A percentile compares a stretch with the other conserved stretches of the same genome.
phyloP scores from a whole-genome alignment of 345 rosid genomes.

The Gossypium bickii region DNA sequence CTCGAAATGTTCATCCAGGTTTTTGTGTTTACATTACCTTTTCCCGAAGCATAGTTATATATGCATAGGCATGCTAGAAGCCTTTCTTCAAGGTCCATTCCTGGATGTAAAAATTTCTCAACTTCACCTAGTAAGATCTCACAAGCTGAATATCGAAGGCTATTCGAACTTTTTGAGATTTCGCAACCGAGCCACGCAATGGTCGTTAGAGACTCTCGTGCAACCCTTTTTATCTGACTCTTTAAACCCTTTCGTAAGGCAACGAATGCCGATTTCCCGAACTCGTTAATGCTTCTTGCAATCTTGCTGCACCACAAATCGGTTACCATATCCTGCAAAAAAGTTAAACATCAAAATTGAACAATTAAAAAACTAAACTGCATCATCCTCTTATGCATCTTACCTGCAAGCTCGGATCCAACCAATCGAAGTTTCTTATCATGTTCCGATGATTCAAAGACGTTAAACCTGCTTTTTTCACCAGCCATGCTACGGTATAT shows the following conservation, averaged over 20 bases:
- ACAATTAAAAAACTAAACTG: not conserved
- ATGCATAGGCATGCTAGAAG: slow-evolving; percentile 79
- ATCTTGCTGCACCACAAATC: slow-evolving; percentile 74
- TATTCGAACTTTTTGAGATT: slow-evolving; percentile 53
- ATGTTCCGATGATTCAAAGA: slow-evolving; percentile 59
- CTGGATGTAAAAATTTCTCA: slow-evolving; percentile 77
- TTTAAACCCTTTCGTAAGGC: slow-evolving; percentile 56
- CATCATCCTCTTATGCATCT: not conserved
- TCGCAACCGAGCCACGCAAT: slow-evolving; percentile 79
- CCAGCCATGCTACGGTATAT: slow-evolving; percentile 77
- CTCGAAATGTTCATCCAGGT: not conserved
- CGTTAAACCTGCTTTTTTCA: slow-evolving; percentile 75
- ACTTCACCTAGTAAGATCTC: slow-evolving; percentile 62
- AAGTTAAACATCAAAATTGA: not conserved
- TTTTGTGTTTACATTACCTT: slow-evolving; percentile 40
- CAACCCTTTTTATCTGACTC: slow-evolving; percentile 55
- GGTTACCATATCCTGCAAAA: slow-evolving; percentile 55
- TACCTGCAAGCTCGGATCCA: slow-evolving; percentile 72
- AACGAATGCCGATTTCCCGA: slow-evolving; percentile 50
- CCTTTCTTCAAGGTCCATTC: slow-evolving; percentile 75
- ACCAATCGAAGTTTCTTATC: slow-evolving; percentile 74
- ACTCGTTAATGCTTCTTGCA: slow-evolving; percentile 46
- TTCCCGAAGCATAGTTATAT: slow-evolving; percentile 83
- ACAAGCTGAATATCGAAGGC: slow-evolving; percentile 52
- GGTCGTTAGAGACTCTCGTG: slow-evolving; percentile 55